These are phyloP conservation scores for Suillus occidentalis DNA, from an alignment of 768 basidiomycete species.

Conservation along the genomic window DNA sequence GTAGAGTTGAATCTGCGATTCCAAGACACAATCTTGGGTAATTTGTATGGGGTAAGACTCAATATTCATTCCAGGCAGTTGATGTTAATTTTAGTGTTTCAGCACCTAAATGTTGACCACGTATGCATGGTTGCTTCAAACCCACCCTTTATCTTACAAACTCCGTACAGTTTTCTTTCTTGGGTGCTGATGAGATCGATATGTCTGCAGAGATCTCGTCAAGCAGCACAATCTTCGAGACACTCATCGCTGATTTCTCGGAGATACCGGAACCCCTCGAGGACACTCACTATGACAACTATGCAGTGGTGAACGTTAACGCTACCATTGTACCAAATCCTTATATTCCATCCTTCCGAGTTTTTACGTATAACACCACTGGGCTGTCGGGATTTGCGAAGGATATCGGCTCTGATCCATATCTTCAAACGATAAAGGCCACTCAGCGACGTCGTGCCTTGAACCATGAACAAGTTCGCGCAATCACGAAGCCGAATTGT, in stretches of 20 bases:
- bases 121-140: conserved; percentile 38
- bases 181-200: conserved; percentile 53
- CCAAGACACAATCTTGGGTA: conserved; percentile 87
- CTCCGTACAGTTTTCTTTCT: conserved; percentile 48
- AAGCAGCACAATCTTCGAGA: conserved; percentile 30
- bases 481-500: conserved; percentile 45
- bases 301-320: conserved; percentile 73
- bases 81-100: conserved; percentile 9
- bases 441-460: conserved; percentile 29
- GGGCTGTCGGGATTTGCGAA: conserved; percentile 19
- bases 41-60: conserved; percentile 72
- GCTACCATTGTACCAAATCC: conserved; percentile 84
- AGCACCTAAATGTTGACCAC: conserved; percentile 86
- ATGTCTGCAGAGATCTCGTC: conserved; percentile 30
- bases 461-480: conserved; percentile 41
- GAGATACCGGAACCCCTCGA: conserved; percentile 55
- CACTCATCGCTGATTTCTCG: conserved; percentile 63
- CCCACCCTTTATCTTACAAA: background rate
- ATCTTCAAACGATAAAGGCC: background rate
- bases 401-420: conserved; percentile 7
- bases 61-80: conserved; percentile 24
- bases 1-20: conserved; percentile 71
- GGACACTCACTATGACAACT: conserved; percentile 58
- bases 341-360: conserved; percentile 78
- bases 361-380: conserved; percentile 80